Base-by-base conservation (phyloP, 2,329 filamentous ascomycete species). In the Boeremia lycopersici region DNA sequence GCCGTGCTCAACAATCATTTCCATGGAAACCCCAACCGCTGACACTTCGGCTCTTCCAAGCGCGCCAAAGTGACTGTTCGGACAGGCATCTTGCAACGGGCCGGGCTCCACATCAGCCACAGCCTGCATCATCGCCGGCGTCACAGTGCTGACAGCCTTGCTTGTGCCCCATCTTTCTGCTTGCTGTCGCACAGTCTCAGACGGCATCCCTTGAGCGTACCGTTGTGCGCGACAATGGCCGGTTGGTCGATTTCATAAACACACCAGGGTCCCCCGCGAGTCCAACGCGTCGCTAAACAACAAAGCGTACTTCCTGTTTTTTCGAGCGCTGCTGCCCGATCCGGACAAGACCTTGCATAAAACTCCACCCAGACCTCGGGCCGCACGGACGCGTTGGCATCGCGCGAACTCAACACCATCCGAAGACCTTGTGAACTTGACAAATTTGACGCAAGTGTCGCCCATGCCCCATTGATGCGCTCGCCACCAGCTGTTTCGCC, bases 1-100 rank as follows among this genome's bases (percentile, higher is more conserved):
- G 61, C 61, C 58, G 64, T 67, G 64, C 62, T 52, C 53, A 45
- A 46, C 38, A 42, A 35, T 49, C 52, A 51, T 65, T 58, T 62
- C 51, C 63, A 64, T 63, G 61, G 62, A 64, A 65, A 62, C 64
- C 58, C 64, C 53, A 56, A 60, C 47, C 38, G 55, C 53, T 65
- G 65, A 63, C 61, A 63, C 56, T 50, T 49, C 53, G 57, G 52
- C 36, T 47, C 46, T 33, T 15, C 31, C 41, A 47, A 52, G 36
- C 51, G 44, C 34, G 25, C 34, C 54, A 59, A 36, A 38, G 34
- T 23, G 19, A 23, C 19, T 23, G 19, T 34, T 39, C 28, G 44
- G 42, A 41, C 63, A 59, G 56, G 58, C 57, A 56, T 59, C 52
- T 31, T 47, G 45, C 55, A 58, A 59, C 65, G 64, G 67, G 61